Evolutionary conservation across 306 rosid species (phyloP), one percentile per base, ranked within the genome.

Genomic region (Citrullus colocynthis): DNA sequence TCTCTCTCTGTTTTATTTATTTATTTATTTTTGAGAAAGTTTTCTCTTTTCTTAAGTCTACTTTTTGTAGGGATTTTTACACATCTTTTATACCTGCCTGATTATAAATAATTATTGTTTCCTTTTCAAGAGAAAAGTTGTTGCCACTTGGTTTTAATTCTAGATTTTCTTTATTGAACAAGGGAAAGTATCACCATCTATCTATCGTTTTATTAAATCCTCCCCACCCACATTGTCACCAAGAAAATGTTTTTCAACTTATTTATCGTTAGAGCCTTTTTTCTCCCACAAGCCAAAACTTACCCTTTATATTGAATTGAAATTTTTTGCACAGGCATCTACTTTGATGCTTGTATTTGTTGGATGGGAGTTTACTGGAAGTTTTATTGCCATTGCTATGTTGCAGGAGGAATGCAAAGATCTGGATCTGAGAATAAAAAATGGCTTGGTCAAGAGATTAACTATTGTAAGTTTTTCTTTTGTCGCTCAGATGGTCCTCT

Each of bases 381-480:
- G 76, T 70, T 74, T 81, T 79, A 67, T 66, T 14, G 52, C 18
- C 57, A 24, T 66, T 60, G 74, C 70, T 76, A 28, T 84, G 58
- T 85, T 84, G 79, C 87, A 93, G 97, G 96, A 85, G 74, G 98
- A 93, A 87, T 93, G 96, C 66, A 83, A 88, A 77, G 91, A 93
- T 87, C 83, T 93, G 84, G 77, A 39, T 65, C 88, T 77, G 69
- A 91, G 97, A 82, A 80, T 91, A 54, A 89, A 90, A 81, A 90
- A 75, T 4, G 93, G 93, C 64, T 81, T 87, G 85, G 85, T 91
- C 64, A 82, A 84, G 81, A 87, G 80, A 79, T 92, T 86, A 54
- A 77, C 85, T 66, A 79, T 89, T 86, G 98, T 93, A 88, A 85
- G 88, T 82, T 80, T 73, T 76, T 80, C 71, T 61, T 45, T 48